These are phyloP conservation scores for Pleurotus salmoneostramineus DNA, from an alignment of 768 basidiomycete genomes.

Conservation along the genomic window DNA sequence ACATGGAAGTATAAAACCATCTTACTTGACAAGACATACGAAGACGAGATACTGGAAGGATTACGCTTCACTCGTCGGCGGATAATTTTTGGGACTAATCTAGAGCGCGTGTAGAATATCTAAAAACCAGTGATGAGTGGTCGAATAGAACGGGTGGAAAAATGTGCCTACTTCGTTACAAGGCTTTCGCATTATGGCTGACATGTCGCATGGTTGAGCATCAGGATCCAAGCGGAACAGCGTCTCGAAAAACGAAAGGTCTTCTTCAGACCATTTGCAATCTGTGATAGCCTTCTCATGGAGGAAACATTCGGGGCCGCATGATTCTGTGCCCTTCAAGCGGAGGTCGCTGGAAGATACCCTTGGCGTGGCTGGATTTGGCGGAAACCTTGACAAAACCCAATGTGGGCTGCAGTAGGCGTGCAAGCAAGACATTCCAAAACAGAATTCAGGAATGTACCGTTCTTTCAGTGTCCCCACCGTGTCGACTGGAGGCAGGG, in stretches of 20 bases:
- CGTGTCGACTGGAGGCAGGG: too few species aligned
- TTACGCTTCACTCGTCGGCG: not conserved
- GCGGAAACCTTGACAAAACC: slow-evolving; percentile 7
- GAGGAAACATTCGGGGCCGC: slow-evolving; percentile 1
- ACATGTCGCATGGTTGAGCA: slow-evolving; percentile 45
- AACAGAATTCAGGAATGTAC: slow-evolving; percentile 33
- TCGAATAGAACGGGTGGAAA: not conserved
- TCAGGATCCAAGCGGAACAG: slow-evolving; percentile 42
- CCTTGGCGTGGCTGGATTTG: slow-evolving; percentile 3
- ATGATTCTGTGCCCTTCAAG: not conserved
- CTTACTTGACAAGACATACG: too few species aligned
- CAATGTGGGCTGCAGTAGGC: slow-evolving; percentile 36
- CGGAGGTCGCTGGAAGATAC: slow-evolving; percentile 1
- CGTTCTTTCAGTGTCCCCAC: too few species aligned
- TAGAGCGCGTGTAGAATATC: not conserved
- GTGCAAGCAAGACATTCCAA: slow-evolving; percentile 39
- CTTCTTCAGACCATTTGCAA: slow-evolving; percentile 21
- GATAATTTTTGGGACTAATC: not conserved
- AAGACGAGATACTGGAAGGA: too few species aligned
- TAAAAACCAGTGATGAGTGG: not conserved
- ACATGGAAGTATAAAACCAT: too few species aligned
- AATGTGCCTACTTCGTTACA: slow-evolving; percentile 40
- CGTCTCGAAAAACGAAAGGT: slow-evolving; percentile 23
- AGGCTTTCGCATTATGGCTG: slow-evolving; percentile 41
- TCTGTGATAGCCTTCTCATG: slow-evolving; percentile 14